phyloP scores from a whole-genome alignment of 495 filamentous ascomycete species.

The Astrothelium macrocarpum region DNA sequence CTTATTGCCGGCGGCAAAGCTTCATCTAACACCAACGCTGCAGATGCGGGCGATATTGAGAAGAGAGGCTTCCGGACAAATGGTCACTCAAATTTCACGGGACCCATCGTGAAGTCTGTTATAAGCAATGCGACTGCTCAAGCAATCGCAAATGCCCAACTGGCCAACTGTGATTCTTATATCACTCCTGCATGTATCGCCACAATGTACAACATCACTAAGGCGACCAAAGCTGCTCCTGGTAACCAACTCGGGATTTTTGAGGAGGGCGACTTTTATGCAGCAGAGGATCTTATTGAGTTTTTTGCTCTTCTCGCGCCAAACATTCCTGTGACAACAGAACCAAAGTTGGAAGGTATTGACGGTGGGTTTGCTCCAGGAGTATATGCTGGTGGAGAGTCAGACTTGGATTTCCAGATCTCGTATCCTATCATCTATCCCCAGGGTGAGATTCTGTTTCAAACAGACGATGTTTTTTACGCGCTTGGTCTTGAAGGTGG shows the following conservation, averaged over 20 bases:
- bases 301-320: slow-evolving; percentile 13
- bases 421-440: slow-evolving; percentile 33
- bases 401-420: slow-evolving; percentile 33
- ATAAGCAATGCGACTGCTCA: neutral
- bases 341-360: slow-evolving; percentile 16
- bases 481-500: slow-evolving; percentile 8
- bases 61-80: slow-evolving; percentile 1
- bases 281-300: slow-evolving; percentile 15
- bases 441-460: slow-evolving; percentile 34
- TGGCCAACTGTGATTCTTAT: slow-evolving; percentile 8
- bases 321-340: slow-evolving; percentile 16
- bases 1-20: slow-evolving; percentile 29
- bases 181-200: slow-evolving; percentile 17
- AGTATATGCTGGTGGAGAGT: slow-evolving; percentile 16
- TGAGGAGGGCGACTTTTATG: slow-evolving; percentile 16
- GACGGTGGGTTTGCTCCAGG: slow-evolving; percentile 15
- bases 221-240: neutral
- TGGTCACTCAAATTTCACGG: neutral
- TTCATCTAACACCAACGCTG: neutral
- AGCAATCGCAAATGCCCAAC: neutral
- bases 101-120: neutral
- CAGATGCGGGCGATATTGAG: neutral
- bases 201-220: slow-evolving; percentile 19
- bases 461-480: slow-evolving; percentile 28
- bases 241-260: slow-evolving; percentile 20